A percentile compares a stretch with the other conserved stretches of the same genome.
Conservation (phyloP, 768 basidiomycete species). For the Hypsizygus marmoreus region DNA sequence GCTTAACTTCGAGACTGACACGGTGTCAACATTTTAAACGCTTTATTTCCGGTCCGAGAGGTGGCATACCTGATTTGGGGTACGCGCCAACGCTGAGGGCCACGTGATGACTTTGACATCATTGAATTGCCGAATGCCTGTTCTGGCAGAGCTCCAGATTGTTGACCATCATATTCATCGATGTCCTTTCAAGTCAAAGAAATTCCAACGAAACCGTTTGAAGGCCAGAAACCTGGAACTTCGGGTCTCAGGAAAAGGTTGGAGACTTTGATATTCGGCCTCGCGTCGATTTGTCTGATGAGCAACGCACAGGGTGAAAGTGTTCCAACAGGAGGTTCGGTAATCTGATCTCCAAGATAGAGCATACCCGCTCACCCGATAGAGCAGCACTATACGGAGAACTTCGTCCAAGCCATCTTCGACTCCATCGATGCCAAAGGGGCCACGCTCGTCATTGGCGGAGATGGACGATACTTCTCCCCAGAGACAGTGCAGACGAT, state of each 20-base stretch:
- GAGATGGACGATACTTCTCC: conserved; percentile 94
- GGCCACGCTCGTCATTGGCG: conserved; percentile 90
- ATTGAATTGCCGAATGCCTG: too few species aligned
- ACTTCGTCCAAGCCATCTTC: conserved; percentile 94
- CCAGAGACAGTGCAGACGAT: conserved; percentile 88
- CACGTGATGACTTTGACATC: too few species aligned
- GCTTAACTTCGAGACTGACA: too few species aligned
- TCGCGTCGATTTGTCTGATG: conserved; percentile 18
- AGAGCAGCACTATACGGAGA: conserved; percentile 93
- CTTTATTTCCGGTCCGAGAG: too few species aligned
- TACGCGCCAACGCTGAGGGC: too few species aligned
- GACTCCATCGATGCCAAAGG: conserved; percentile 83
- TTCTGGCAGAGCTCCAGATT: conserved; percentile 3
- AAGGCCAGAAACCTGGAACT: conserved; percentile 96
- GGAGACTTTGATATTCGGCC: conserved; percentile 19
- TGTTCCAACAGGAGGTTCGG: conserved; percentile 93
- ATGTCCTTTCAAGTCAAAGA: conserved; percentile 62
- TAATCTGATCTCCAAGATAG: conserved; percentile 15
- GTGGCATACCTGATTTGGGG: too few species aligned
- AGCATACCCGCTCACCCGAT: conserved; percentile 10
- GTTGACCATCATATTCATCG: conserved; percentile 10
- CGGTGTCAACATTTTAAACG: too few species aligned
- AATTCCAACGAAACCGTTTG: conserved; percentile 81
- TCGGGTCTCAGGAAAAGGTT: conserved; percentile 96
- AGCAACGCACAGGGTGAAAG: conserved; percentile 72